Evolutionary conservation across 768 basidiomycete species (phyloP), one percentile per base, ranked within the genome.

Genomic region (Mycena galopus): DNA sequence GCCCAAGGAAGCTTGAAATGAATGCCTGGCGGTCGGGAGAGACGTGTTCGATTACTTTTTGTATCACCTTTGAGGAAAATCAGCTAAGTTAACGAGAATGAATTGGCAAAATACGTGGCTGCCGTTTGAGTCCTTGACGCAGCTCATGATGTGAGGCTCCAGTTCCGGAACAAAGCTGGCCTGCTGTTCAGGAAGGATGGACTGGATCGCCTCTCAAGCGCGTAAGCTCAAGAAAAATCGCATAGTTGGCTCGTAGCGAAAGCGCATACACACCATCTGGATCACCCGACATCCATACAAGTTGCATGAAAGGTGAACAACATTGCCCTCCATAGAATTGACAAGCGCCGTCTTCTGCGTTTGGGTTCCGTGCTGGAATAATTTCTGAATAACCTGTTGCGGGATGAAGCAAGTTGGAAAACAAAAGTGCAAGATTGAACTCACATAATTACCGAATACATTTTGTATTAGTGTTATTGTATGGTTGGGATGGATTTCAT

Each of bases 241-340:
- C 42, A 14, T 12, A 53, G 19, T 9, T 29, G 14, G 63, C 14
- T 60, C n/a, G 39, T 65, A 4, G n/a, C 44, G 53, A 12, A 53
- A 59, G 51, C 27, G 30, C 39, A 6, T 30, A 73, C 74, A 29
- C 72, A 94, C 95, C 92, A 96, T 96, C 80, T 97, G 96, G 23
- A 97, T 92, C 9, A 99, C 96, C 17, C 97, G 91, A 82, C 97
- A 99, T 5, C 97, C 97, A 81, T 99, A 99, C 89, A 97, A 95
- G 78, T 98, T 94, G 66, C 94, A 84, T 12, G 96, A 94, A 63
- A 98, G 85, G 19, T 88, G 83, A 4, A 96, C 83, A 39, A 96
- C 86, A 77, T 93, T 91, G 0, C 91, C 91, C 78, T 95, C 92
- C 88, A 99, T 93, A 10, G 89, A 86, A 62, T 84, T 87, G 1